Evolutionary conservation across 2,329 filamentous ascomycete genomes (phyloP), one percentile per base, ranked within the genome.

Genomic region (Pestalotiopsis sp.): DNA sequence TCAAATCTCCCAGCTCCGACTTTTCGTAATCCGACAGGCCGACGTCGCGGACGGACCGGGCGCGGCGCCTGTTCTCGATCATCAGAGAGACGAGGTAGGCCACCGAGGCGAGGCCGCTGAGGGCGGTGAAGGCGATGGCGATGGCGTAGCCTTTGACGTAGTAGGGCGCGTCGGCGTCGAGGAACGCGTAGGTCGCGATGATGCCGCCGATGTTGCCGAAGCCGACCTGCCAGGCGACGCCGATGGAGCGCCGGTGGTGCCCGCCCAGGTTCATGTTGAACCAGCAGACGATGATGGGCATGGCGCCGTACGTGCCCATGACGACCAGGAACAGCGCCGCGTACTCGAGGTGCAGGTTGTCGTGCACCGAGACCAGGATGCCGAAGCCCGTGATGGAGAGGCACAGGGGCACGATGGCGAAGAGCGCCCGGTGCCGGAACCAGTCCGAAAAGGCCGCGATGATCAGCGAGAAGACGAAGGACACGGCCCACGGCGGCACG

Each of bases 281-380:
- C 92, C 92, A 95, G 78, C 92, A 94, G 7, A 94, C 88, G 58
- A 94, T 89, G 38, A 97, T 90, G 0, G 95, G 94, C 92, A 97
- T 95, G n/a, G 94, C 93, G 1, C 90, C 90, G 80, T 97, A 98
- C 0, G 88, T 87, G 64, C 93, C 93, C 82, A 90, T 90, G 2
- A 93, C 91, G 64, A 97, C 89, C 39, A 98, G 83, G 83, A 97
- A 97, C 0, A 98, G 86, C 0, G 92, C 93, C 0, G 85, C 92
- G 75, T 97, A 98, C 78, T 96, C 87, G 6, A 93, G 81, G 13
- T 86, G 71, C 0, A 82, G 83, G 77, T 93, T 87, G 76, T 92
- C 81, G 78, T 95, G 92, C 4, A 95, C 88, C 12, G 84, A 82
- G 63, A 97, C 82, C 7, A 97, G 85, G 70, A 95, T 93, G 3